These are phyloP conservation scores for Kluyveromyces starmeri DNA, from an alignment of 805 yeast genomes.

Conservation along the genomic window DNA sequence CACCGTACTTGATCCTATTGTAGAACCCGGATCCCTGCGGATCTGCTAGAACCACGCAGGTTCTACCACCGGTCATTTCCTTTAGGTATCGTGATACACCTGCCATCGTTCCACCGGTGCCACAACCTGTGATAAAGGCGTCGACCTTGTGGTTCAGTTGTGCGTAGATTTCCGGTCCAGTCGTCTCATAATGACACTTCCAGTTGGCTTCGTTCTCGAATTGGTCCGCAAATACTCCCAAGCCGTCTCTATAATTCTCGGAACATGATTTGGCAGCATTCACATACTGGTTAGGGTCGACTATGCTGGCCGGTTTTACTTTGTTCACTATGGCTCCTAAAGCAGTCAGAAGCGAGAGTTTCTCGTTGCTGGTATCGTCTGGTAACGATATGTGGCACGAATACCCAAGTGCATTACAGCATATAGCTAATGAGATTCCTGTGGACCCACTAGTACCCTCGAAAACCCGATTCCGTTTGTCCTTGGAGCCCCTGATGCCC, in stretches of 20 bases:
- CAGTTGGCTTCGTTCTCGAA: conserved; percentile 91
- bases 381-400: conserved; percentile 90
- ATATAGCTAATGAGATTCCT: conserved; percentile 85
- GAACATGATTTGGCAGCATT: conserved; percentile 71
- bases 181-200: conserved; percentile 69
- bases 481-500: conserved; percentile 34
- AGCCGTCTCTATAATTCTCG: conserved; percentile 31
- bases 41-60: conserved; percentile 69
- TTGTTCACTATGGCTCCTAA: conserved; percentile 78
- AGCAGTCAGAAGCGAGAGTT: conserved; percentile 57
- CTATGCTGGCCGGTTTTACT: conserved; percentile 92
- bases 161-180: conserved; percentile 87
- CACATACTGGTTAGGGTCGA: conserved; percentile 87
- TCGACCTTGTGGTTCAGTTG: conserved; percentile 64
- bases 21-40: conserved; percentile 94
- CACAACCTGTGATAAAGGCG: conserved; percentile 82
- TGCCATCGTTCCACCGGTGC: conserved; percentile 96
- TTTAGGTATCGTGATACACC: conserved; percentile 78
- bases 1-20: conserved; percentile 80
- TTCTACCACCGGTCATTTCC: conserved; percentile 30
- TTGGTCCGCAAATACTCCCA: conserved; percentile 88
- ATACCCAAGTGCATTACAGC: conserved; percentile 85
- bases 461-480: conserved; percentile 48
- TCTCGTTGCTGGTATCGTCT: conserved; percentile 84
- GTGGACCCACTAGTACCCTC: conserved; percentile 98